Base-by-base conservation (phyloP, 1,284 basidiomycete genomes). In the Anthracocystis walkeri region DNA sequence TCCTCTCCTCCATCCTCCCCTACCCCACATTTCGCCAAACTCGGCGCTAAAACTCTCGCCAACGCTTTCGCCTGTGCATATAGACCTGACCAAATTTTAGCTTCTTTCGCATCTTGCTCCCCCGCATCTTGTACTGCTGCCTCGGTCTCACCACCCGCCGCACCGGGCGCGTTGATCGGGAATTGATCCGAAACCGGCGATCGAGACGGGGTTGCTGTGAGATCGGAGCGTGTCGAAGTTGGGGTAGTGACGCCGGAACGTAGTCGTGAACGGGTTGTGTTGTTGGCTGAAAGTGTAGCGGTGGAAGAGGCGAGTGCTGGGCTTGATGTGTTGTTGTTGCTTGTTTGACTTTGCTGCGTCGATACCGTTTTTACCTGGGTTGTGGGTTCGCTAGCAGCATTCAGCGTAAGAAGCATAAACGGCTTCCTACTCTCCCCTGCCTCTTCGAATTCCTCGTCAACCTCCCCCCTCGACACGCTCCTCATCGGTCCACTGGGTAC, bases 371-470 rank as follows among this genome's bases (percentile, higher is more conserved):
- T 65, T 0, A 46, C 31, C 4, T 57, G 16, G 12, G 7, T 41
- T 5, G 35, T 21, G 2, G 66, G 38, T 46, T 20, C 5, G 50
- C 11, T 8, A 23, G 64, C 29, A 12, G 72, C 72, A 35, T 75
- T 75, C 49, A 75, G 67, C 7, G 64, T 67, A 27, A 75, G 61
- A 4, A 75, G 60, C 73, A 75, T 75, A n/a, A 70, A 75, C 33
- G 73, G 67, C 29, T 54, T 70, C 2, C 29, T 40, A 18, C 58
- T 21, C 0, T 75, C 60, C 0, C 7, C 40, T 10, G 55, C 25
- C 7, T 70, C 66, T 4, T 63, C 58, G 23, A 60, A 41, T 11
- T 40, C 27, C 0, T 70, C 58, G 20, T 58, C 53, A 48, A 53
- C 42, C 12, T 75, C 73, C 2, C 41, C 49, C 16, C 62, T 55